Evolutionary conservation across 164 flowering plant species (phyloP).

Genomic region (Chloranthus sessilifolius): DNA sequence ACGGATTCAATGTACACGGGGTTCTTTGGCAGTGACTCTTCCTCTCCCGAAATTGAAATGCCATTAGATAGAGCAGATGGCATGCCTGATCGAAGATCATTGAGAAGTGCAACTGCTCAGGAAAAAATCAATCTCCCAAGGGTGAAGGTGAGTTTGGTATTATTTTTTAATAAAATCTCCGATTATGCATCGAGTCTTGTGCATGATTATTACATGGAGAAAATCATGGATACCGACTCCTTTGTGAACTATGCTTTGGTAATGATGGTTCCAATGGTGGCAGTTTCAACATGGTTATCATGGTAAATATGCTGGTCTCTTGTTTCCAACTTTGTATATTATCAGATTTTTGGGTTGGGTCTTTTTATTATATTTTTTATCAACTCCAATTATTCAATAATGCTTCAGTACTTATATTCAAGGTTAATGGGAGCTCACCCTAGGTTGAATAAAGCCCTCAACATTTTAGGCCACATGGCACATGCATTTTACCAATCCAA

Average conservation of each 20-base stretch:
- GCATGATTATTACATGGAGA: conserved; percentile 21
- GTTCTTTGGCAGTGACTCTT: conserved; percentile 22
- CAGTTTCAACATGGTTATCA: conserved; percentile 47
- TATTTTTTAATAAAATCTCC: conserved; percentile 10
- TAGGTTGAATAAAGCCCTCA: too few species aligned
- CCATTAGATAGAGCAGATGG: conserved; percentile 20
- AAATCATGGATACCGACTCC: conserved; percentile 32
- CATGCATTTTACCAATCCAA: too few species aligned
- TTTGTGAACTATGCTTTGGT: conserved; percentile 59
- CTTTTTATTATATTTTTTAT: too few species aligned
- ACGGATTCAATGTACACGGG: conserved; percentile 70
- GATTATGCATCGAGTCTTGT: conserved; percentile 16
- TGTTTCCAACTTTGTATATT: too few species aligned
- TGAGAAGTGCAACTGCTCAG: conserved; percentile 15
- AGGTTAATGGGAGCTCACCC: too few species aligned
- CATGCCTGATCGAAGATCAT: conserved; percentile 22
- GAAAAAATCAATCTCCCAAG: conserved; percentile 19
- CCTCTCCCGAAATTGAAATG: conserved; percentile 14
- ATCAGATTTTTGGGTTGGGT: too few species aligned
- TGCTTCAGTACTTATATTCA: too few species aligned
- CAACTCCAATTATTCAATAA: too few species aligned
- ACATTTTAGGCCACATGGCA: too few species aligned
- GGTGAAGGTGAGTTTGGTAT: conserved; percentile 25
- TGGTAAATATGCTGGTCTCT: neutral
- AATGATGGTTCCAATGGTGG: conserved; percentile 41